These are phyloP conservation scores for Phytopythium oedochilum DNA, from an alignment of 352 stramenopile species.

Conservation along the genomic window DNA sequence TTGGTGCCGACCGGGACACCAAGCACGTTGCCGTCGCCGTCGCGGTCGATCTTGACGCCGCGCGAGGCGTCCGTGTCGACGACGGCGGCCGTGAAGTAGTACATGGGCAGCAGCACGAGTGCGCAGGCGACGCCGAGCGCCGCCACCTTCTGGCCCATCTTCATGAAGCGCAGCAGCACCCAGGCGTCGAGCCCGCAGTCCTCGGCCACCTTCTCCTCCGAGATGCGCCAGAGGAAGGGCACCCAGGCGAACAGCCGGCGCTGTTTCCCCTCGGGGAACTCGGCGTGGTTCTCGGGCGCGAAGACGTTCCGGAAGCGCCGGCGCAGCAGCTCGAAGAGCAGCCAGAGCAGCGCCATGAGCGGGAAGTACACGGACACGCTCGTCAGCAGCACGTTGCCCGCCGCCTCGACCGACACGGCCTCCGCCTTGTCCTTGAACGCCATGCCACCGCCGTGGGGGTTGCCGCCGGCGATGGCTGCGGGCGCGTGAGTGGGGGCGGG, in stretches of 20 bases:
- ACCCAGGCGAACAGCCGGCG: conserved; percentile 47
- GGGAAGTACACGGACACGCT: conserved; percentile 62
- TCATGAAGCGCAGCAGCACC: conserved; percentile 74
- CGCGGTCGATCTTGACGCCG: conserved; percentile 13
- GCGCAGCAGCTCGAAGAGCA: conserved; percentile 60
- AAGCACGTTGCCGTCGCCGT: conserved; percentile 18
- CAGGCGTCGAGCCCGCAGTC: conserved; percentile 65
- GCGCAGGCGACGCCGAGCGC: conserved; percentile 46
- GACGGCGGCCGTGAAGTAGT: conserved; percentile 39
- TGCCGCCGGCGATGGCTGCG: too few relatives aligned
- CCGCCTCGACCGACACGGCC: conserved; percentile 18
- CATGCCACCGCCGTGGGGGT: conserved; percentile 8
- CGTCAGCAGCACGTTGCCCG: conserved; percentile 49
- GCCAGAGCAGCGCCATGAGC: conserved; percentile 43
- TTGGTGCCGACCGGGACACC: conserved; percentile 9
- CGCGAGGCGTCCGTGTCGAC: conserved; percentile 17
- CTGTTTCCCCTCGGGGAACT: conserved; percentile 25
- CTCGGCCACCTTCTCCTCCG: conserved; percentile 52
- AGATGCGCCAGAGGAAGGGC: conserved; percentile 49
- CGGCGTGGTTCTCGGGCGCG: conserved; percentile 37
- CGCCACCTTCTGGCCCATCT: conserved; percentile 63
- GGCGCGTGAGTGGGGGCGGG: too few relatives aligned
- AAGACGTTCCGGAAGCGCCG: conserved; percentile 39
- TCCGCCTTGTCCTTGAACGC: conserved; percentile 19
- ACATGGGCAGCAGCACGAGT: conserved; percentile 68